Conservation (phyloP, 2,329 filamentous ascomycete genomes). For the Epicoccum nigrum region DNA sequence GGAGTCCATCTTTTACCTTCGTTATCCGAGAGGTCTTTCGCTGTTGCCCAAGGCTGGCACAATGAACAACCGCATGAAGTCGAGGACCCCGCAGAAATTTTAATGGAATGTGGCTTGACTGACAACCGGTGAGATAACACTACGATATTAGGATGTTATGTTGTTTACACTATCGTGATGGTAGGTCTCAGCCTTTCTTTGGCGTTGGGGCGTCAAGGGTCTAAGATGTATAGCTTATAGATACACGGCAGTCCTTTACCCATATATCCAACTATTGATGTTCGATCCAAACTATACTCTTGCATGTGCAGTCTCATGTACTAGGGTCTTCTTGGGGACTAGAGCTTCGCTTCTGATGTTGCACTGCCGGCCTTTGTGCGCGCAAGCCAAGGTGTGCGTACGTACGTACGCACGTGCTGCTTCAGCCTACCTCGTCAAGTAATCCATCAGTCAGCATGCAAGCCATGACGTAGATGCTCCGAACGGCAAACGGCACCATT, state of each 20-base stretch:
- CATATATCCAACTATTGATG: background rate
- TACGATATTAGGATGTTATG: background rate
- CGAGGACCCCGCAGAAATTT: background rate
- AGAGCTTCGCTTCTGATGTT: background rate
- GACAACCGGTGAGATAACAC: background rate
- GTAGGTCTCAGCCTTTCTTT: no score
- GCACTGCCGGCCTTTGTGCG: background rate
- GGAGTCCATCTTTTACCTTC: no score
- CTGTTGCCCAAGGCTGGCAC: slow-evolving; percentile 5
- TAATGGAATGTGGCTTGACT: slow-evolving; percentile 1
- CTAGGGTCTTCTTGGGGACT: no score
- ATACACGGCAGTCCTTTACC: no score
- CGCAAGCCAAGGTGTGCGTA: no score
- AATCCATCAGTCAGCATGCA: slow-evolving; percentile 4
- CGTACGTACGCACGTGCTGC: slow-evolving; percentile 1
- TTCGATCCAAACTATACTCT: no score
- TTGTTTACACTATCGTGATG: background rate
- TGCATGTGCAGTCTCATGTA: no score
- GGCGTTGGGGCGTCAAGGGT: no score
- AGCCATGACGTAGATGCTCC: background rate
- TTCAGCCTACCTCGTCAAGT: background rate
- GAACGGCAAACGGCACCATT: background rate
- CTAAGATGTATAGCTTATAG: no score
- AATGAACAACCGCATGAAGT: slow-evolving; percentile 5
- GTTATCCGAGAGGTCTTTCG: slow-evolving; percentile 43